These are phyloP conservation scores for Bipolaris sorokiniana DNA, from an alignment of 2,329 filamentous ascomycete genomes.

Conservation along the genomic window DNA sequence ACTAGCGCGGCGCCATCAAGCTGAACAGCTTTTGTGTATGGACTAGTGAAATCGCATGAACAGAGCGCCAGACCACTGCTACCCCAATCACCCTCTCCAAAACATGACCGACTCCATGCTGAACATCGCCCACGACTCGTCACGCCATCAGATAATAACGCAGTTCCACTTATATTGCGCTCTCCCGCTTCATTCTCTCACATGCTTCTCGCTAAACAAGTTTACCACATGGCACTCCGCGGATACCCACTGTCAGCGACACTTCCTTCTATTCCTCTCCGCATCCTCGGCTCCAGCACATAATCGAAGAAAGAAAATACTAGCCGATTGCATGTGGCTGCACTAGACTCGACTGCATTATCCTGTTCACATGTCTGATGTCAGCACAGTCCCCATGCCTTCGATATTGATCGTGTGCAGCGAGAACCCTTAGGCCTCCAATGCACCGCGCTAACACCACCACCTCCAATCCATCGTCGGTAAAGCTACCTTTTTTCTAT, in stretches of 20 bases:
- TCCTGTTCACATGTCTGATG: neutral
- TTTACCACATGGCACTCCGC: too few species aligned
- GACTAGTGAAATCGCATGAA: neutral
- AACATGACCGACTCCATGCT: neutral
- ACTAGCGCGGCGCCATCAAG: neutral
- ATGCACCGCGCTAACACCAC: neutral
- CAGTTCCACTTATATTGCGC: constrained; percentile 1
- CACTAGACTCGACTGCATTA: neutral
- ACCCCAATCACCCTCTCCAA: neutral
- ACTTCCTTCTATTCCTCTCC: too few species aligned
- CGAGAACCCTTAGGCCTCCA: neutral
- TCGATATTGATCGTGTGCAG: neutral
- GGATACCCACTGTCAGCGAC: too few species aligned
- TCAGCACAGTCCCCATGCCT: neutral
- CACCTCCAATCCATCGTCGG: neutral
- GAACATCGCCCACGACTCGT: neutral
- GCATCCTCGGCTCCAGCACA: too few species aligned
- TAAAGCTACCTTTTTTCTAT: neutral
- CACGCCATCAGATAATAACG: neutral
- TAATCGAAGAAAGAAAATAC: neutral
- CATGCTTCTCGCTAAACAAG: too few species aligned
- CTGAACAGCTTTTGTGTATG: neutral
- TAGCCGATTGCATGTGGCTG: neutral
- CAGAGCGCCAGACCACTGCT: neutral
- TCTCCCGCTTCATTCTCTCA: too few species aligned